Evolutionary conservation across 2,329 filamentous ascomycete genomes (phyloP).

Genomic region (Davidsoniella virescens): DNA sequence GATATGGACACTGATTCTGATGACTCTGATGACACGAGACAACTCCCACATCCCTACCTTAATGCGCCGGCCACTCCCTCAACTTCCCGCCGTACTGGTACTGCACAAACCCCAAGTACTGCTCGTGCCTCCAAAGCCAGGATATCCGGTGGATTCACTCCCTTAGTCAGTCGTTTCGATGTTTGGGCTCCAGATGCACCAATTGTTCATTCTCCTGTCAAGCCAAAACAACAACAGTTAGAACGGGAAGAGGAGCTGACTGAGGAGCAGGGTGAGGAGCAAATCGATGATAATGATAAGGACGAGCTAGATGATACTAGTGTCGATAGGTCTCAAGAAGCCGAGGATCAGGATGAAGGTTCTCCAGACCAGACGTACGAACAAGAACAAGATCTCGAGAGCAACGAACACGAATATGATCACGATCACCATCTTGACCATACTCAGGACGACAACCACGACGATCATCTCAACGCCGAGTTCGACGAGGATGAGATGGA

Average conservation of each 20-base stretch:
- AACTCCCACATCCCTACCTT: conserved; percentile 16
- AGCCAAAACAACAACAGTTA: no score
- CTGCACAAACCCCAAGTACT: conserved; percentile 3
- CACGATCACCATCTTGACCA: not conserved
- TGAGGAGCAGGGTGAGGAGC: not conserved
- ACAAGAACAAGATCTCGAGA: not conserved
- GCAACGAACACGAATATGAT: not conserved
- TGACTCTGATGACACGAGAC: conserved; percentile 24
- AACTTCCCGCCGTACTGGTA: conserved; percentile 25
- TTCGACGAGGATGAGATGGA: conserved; percentile 11
- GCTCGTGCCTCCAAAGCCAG: conserved; percentile 20
- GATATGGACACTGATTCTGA: conserved; percentile 35
- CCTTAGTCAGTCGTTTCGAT: conserved; percentile 43
- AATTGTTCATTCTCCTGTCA: conserved; percentile 8
- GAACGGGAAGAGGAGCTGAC: not conserved
- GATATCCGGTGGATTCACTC: conserved; percentile 41
- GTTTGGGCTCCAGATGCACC: conserved; percentile 48
- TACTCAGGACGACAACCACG: not conserved
- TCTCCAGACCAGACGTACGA: not conserved
- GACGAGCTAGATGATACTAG: no score
- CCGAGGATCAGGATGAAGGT: not conserved
- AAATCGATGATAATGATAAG: no score
- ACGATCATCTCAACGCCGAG: not conserved
- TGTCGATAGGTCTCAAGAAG: conserved; percentile 13
- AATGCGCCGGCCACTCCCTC: conserved; percentile 18